A percentile compares a stretch with the other conserved stretches of the same genome.
Evolutionary conservation across 2,329 filamentous ascomycete genomes (phyloP).

Genomic region (Arthrinium puccinioides): DNA sequence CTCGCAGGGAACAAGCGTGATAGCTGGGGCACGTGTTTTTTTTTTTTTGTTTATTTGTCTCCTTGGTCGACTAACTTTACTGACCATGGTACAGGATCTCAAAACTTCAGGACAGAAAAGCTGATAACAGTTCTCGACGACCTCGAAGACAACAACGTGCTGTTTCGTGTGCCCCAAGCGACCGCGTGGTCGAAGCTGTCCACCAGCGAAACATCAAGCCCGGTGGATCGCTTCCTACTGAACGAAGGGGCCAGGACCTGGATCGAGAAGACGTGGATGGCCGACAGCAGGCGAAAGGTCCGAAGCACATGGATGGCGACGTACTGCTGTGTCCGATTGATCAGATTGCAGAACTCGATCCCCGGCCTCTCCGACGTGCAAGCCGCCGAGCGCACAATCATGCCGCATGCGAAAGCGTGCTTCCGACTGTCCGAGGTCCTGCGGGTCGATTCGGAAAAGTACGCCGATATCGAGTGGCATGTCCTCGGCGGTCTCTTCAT

Average conservation of each 20-base stretch:
- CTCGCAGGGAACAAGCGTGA: background rate
- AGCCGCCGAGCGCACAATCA: background rate
- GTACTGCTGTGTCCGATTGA: background rate
- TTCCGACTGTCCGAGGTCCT: background rate
- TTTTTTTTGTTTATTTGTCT: background rate
- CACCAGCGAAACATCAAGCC: background rate
- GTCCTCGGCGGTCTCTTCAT: background rate
- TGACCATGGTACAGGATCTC: background rate
- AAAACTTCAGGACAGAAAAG: background rate
- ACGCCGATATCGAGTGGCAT: background rate
- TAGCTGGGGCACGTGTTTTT: background rate
- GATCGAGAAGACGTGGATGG: background rate
- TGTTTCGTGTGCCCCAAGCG: background rate
- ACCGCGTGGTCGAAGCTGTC: background rate
- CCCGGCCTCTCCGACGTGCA: background rate
- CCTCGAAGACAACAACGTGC: background rate
- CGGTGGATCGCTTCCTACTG: background rate
- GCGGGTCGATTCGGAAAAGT: background rate
- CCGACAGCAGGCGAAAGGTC: background rate
- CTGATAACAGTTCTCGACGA: background rate
- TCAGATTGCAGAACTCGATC: background rate
- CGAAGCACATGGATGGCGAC: slow-evolving; percentile 1
- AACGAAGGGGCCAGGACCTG: background rate
- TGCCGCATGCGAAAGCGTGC: background rate
- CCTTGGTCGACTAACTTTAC: too few relatives aligned